Conservation (phyloP, 2,329 filamentous ascomycete genomes). For the Sphaerostilbella broomeana region DNA sequence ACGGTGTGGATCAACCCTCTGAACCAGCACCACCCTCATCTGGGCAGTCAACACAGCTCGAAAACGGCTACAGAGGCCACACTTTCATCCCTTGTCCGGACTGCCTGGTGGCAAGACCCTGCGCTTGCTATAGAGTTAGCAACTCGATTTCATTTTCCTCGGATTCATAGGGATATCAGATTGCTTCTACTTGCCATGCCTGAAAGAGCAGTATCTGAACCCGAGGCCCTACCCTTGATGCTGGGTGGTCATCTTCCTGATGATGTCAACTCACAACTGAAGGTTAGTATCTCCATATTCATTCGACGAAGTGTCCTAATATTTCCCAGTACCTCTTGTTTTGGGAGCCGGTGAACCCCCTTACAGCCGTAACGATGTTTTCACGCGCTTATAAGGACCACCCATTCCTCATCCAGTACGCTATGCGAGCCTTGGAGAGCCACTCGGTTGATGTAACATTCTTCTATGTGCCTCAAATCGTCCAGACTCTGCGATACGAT, state of each 20-base stretch:
- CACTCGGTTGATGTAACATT: conserved; percentile 97
- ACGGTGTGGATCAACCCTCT: conserved; percentile 87
- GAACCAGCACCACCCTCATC: conserved; percentile 43
- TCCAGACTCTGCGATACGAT: conserved; percentile 91
- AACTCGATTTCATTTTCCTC: conserved; percentile 69
- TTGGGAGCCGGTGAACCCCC: conserved; percentile 88
- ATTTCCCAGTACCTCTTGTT: conserved; percentile 69
- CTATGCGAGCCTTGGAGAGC: conserved; percentile 88
- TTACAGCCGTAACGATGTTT: conserved; percentile 90
- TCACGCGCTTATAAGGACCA: conserved; percentile 85
- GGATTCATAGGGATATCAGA: conserved; percentile 68
- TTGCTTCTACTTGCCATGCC: conserved; percentile 76
- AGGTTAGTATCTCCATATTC: conserved; percentile 42
- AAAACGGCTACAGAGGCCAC: conserved; percentile 38
- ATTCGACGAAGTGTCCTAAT: conserved; percentile 14
- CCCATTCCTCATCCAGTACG: conserved; percentile 91
- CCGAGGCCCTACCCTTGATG: conserved; percentile 76
- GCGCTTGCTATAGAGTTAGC: conserved; percentile 81
- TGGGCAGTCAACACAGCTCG: conserved; percentile 34
- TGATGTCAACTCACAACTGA: conserved; percentile 75
- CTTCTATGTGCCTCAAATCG: conserved; percentile 98
- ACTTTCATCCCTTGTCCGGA: conserved; percentile 60
- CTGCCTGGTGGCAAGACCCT: conserved; percentile 82
- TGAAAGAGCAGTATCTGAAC: conserved; percentile 71
- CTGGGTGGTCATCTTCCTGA: conserved; percentile 68